These are phyloP conservation scores for Rhododendron griersonianum DNA, from an alignment of 148 eudicot species.

Conservation along the genomic window DNA sequence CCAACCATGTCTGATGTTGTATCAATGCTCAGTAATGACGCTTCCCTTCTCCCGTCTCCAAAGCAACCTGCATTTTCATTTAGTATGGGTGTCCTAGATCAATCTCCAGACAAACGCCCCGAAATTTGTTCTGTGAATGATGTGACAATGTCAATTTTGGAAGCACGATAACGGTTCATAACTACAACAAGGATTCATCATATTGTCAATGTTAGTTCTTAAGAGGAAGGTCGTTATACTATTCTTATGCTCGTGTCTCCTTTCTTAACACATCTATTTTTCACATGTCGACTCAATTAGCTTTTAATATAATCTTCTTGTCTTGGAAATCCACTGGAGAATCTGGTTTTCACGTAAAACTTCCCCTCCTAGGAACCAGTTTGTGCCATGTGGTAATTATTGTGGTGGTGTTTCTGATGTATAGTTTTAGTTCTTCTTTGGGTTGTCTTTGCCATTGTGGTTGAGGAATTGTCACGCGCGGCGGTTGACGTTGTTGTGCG, in stretches of 20 bases:
- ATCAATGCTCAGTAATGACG: neutral
- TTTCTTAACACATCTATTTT: neutral
- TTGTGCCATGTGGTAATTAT: neutral
- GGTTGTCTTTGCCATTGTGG: too few relatives aligned
- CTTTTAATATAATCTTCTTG: neutral
- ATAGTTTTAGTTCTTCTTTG: too few relatives aligned
- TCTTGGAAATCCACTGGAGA: too few relatives aligned
- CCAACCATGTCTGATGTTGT: constrained; percentile 4
- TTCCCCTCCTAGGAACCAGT: neutral
- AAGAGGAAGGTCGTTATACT: neutral
- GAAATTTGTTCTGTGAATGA: neutral
- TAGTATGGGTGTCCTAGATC: neutral
- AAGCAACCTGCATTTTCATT: neutral
- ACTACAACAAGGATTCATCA: neutral
- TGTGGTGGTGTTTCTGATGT: neutral
- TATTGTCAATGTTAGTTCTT: neutral
- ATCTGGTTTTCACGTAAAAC: too few relatives aligned
- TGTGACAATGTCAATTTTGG: neutral
- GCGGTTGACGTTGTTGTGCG: too few relatives aligned
- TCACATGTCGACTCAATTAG: neutral
- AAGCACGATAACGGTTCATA: neutral
- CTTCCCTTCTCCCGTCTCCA: neutral
- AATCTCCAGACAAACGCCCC: neutral
- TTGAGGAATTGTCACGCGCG: too few relatives aligned
- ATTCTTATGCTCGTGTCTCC: neutral